Conservation (phyloP, 352 stramenopile genomes). For the Globisporangium iwayamae region DNA sequence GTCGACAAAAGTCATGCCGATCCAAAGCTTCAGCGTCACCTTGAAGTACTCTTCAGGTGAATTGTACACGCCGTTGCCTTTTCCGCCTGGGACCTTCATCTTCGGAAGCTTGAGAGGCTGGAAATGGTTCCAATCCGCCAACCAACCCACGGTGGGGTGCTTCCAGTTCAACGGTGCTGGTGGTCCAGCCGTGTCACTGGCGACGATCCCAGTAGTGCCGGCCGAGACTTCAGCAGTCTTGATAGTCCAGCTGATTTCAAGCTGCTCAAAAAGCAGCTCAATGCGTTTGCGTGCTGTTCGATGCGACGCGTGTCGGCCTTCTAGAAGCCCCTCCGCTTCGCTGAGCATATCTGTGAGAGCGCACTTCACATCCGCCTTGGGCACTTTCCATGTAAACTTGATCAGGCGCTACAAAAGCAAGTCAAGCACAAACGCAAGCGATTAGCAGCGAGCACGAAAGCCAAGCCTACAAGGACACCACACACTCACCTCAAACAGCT, state of each 20-base stretch:
- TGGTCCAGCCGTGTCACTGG: not conserved
- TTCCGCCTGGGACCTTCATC: conserved; percentile 56
- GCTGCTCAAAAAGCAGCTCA: conserved; percentile 40
- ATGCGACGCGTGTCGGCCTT: conserved; percentile 43
- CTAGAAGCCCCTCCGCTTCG: conserved; percentile 37
- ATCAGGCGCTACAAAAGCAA: conserved; percentile 27
- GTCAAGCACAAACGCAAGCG: not conserved
- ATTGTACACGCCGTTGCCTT: conserved; percentile 61
- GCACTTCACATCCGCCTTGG: conserved; percentile 48
- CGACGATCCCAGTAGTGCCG: not conserved
- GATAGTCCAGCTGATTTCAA: conserved; percentile 77
- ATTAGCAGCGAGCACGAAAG: not conserved
- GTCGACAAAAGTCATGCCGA: conserved; percentile 87
- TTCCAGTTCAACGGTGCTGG: conserved; percentile 39
- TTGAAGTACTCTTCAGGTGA: conserved; percentile 75
- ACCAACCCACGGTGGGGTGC: conserved; percentile 65
- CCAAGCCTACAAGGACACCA: no score
- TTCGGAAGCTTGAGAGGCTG: conserved; percentile 60
- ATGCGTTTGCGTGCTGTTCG: conserved; percentile 43
- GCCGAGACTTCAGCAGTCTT: conserved; percentile 19
- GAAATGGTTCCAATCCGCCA: conserved; percentile 68
- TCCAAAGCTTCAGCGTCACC: conserved; percentile 71
- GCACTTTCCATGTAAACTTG: conserved; percentile 75
- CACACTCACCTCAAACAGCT: conserved; percentile 13
- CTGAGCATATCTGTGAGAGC: conserved; percentile 58